These are phyloP conservation scores for Cyberlindnera petersonii DNA, from an alignment of 805 yeast genomes.

Conservation along the genomic window DNA sequence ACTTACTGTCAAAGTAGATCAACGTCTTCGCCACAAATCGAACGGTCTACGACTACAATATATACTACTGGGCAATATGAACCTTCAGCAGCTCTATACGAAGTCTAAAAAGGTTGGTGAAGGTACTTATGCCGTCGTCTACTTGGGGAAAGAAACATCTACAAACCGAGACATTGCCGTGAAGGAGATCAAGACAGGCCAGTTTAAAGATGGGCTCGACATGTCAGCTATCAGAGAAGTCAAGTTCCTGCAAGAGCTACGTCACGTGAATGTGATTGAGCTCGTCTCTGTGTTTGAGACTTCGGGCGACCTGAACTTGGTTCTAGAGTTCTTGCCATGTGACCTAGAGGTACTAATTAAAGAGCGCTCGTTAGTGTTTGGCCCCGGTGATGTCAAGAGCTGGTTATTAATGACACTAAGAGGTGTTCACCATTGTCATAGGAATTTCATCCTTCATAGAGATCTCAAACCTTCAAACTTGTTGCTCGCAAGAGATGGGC, in stretches of 20 bases:
- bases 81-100: constrained; percentile 3
- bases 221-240: constrained; percentile 97
- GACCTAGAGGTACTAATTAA: constrained; percentile 89
- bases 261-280: constrained; percentile 79
- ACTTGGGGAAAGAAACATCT: constrained; percentile 64
- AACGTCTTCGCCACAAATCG: not conserved
- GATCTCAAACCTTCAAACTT: constrained; percentile 92
- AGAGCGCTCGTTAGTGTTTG: constrained; percentile 70
- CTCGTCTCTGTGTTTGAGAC: constrained; percentile 81
- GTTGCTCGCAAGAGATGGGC: constrained; percentile 81
- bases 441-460: constrained; percentile 85
- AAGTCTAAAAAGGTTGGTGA: constrained; percentile 89
- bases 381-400: constrained; percentile 83
- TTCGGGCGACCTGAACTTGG: constrained; percentile 65
- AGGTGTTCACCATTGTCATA: constrained; percentile 93
- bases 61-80: constrained; percentile 1
- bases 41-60: not conserved
- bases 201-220: constrained; percentile 93
- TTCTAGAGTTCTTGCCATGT: constrained; percentile 88
- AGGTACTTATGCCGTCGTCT: constrained; percentile 98
- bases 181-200: constrained; percentile 91
- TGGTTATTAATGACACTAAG: constrained; percentile 94
- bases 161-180: constrained; percentile 72
- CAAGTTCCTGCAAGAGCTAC: constrained; percentile 78
- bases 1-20: no score